Evolutionary conservation across 176 grass and related monocot genomes (phyloP).

Genomic region (Oropetium thomaeum): DNA sequence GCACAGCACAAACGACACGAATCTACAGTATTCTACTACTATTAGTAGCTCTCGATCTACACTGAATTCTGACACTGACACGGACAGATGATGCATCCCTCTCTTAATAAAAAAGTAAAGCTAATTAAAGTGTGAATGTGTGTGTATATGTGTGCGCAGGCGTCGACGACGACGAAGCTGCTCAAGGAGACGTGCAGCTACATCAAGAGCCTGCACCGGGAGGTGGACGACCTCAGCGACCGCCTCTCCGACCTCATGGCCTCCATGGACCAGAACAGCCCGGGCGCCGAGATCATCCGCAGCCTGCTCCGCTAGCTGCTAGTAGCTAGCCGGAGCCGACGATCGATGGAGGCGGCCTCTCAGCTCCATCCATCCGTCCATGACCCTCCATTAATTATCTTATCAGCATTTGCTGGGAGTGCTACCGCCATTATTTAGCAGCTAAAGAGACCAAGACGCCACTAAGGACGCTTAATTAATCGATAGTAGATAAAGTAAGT

Average conservation of each 20-base stretch:
- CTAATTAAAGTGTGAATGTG: neutral
- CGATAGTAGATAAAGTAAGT: neutral
- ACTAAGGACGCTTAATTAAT: slow-evolving; percentile 5
- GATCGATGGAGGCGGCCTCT: neutral
- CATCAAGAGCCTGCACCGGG: slow-evolving; percentile 76
- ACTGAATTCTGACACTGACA: neutral
- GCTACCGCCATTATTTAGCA: slow-evolving; percentile 30
- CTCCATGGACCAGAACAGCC: slow-evolving; percentile 60
- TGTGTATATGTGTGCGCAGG: slow-evolving; percentile 6
- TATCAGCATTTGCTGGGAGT: neutral
- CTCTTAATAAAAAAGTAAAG: too few species aligned
- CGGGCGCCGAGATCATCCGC: slow-evolving; percentile 64
- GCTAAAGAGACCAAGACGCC: neutral
- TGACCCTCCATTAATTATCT: too few species aligned
- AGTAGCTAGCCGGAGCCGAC: too few species aligned
- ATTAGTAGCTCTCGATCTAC: too few species aligned
- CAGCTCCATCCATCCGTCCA: neutral
- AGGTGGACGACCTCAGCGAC: slow-evolving; percentile 71
- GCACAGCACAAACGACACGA: neutral
- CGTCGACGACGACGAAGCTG: slow-evolving; percentile 60
- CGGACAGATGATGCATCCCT: neutral
- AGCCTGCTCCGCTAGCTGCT: slow-evolving; percentile 52
- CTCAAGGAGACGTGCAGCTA: slow-evolving; percentile 80
- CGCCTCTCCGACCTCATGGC: slow-evolving; percentile 63
- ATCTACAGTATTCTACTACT: neutral